These are phyloP conservation scores for Thinopyrum elongatum DNA, from an alignment of 176 grass and related monocot species.

Conservation along the genomic window DNA sequence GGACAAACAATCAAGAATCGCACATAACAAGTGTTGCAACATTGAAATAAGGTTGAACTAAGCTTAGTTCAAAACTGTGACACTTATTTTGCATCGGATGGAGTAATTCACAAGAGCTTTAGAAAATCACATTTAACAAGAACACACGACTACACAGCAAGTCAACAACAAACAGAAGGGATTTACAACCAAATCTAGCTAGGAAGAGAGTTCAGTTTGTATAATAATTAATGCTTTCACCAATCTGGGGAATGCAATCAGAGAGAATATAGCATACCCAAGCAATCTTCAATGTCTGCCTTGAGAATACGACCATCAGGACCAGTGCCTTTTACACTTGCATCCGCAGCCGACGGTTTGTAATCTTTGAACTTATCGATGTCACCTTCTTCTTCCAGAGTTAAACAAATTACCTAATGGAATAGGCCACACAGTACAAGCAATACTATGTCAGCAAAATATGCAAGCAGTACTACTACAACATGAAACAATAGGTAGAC, in stretches of 20 bases:
- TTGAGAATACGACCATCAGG: slow-evolving; percentile 92
- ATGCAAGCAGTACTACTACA: not conserved
- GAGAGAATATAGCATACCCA: slow-evolving; percentile 52
- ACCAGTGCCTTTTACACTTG: slow-evolving; percentile 84
- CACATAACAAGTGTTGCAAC: not conserved
- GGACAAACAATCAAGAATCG: not conserved
- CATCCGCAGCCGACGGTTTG: slow-evolving; percentile 61
- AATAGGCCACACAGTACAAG: not conserved
- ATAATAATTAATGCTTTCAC: not conserved
- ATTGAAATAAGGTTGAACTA: too few relatives aligned
- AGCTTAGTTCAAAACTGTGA: too few relatives aligned
- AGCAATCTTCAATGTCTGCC: slow-evolving; percentile 91
- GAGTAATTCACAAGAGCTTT: not conserved
- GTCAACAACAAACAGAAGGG: not conserved
- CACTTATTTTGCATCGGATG: too few relatives aligned
- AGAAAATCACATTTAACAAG: not conserved
- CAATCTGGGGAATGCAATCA: not conserved
- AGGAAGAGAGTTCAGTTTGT: not conserved
- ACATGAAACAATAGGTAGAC: not conserved
- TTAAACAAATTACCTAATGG: slow-evolving; percentile 66
- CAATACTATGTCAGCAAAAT: not conserved
- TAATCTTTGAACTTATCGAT: slow-evolving; percentile 7
- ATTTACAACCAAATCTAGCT: not conserved
- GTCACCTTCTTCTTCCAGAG: slow-evolving; percentile 67
- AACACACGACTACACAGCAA: not conserved